Base-by-base conservation (phyloP, 1,139 yeast species). In the Saccharomyces pastorianus region DNA sequence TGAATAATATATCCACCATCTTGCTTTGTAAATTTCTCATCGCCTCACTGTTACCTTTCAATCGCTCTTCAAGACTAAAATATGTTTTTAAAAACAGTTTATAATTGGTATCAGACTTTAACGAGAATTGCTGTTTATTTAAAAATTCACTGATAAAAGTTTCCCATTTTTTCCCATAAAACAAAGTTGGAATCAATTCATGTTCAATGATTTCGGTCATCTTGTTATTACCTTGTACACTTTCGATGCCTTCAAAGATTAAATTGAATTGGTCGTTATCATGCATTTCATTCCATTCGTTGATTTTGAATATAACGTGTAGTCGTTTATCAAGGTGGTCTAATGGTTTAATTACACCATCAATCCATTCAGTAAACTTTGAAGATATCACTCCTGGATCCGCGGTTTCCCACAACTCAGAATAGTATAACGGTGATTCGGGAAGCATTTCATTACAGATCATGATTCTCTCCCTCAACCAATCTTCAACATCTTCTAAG, bases 341-440 rank as follows among this genome's bases (percentile, higher is more conserved):
- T 41, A 67, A 55, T 2, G 71, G 71, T 44, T 60, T 52, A 0
- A 67, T 48, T 7, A 64, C 50, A 2, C 68, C 65, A 6, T 57
- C 29, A 2, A 63, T 47, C 71, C 71, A 67, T 38, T 48, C 31
- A 6, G 49, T 28, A 26, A 64, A 59, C 44, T 34, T 47, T 17
- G 23, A 48, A 38, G 44, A 38, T 17, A 38, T 3, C n/a, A 9
- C 44, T 38, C 25, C 25, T 38, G 44, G 1, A 1, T 17, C 9
- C 7, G 38, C 29, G n/a, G 8, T 27, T n/a, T 55, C 48, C 65
- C 66, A 64, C 13, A 67, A 42, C 1, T 55, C 53, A 41, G 54
- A 50, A 48, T 64, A 61, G 20, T 57, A 56, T 25, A 59, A 49
- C 4, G 62, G 53, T 20, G 57, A 29, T 9, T 54, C 57, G 8